A percentile compares a stretch with the other conserved stretches of the same genome.
Evolutionary conservation across 805 yeast genomes (phyloP).

Genomic region (Candida piceae): DNA sequence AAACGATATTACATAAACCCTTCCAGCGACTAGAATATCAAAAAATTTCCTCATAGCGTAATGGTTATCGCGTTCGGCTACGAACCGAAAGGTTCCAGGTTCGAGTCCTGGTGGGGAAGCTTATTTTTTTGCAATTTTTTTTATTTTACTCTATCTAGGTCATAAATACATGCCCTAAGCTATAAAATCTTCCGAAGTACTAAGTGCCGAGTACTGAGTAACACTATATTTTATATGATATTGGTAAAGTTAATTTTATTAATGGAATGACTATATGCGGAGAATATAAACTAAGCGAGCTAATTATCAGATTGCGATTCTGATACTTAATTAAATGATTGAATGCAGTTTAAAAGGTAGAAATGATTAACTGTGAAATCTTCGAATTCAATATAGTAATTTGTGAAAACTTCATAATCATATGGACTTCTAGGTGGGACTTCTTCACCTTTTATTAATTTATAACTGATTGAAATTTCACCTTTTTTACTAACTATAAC

Average conservation of each 20-base stretch:
- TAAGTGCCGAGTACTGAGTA: neutral
- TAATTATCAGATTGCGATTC: neutral
- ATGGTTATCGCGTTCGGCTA: constrained; percentile 32
- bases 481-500: constrained; percentile 3
- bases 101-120: constrained; percentile 48
- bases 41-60: constrained; percentile 27
- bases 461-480: constrained; percentile 13
- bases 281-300: neutral
- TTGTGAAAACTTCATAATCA: constrained; percentile 20
- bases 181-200: neutral
- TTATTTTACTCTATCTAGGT: constrained; percentile 16
- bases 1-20: too few relatives aligned
- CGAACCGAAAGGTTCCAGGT: constrained; percentile 42
- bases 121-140: constrained; percentile 25
- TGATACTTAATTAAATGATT: neutral
- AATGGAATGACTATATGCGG: neutral
- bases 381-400: constrained; percentile 19
- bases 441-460: constrained; percentile 19
- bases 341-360: constrained; percentile 15
- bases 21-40: too few relatives aligned
- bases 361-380: constrained; percentile 19
- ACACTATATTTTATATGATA: too few relatives aligned
- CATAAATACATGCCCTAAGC: too few relatives aligned
- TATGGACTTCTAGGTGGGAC: constrained; percentile 24
- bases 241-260: too few relatives aligned